These are phyloP conservation scores for Eimeria praecox DNA, from an alignment of 169 alveolate species.

Conservation along the genomic window DNA sequence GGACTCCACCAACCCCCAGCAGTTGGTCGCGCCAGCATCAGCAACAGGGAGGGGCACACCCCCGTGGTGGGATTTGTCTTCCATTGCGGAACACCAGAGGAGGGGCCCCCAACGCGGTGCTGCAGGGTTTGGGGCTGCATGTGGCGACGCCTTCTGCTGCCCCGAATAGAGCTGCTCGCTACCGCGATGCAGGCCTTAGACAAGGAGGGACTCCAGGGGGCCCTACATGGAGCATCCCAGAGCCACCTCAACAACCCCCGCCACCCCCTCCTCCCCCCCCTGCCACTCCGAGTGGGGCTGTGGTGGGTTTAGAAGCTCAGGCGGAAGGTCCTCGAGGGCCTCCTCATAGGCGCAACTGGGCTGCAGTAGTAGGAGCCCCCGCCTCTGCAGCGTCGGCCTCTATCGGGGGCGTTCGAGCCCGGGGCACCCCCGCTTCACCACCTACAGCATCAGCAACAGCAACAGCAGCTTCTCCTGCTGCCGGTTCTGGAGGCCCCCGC, in stretches of 20 bases:
- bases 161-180: constrained; percentile 30
- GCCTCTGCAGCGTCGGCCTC: constrained; percentile 29
- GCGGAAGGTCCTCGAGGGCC: constrained; percentile 63
- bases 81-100: constrained; percentile 1
- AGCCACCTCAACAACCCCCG: constrained; percentile 64
- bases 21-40: constrained; percentile 63
- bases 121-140: constrained; percentile 69
- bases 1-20: constrained; percentile 55
- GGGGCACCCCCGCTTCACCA: constrained; percentile 38
- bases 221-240: constrained; percentile 35
- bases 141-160: constrained; percentile 52
- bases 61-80: constrained; percentile 7
- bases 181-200: constrained; percentile 26
- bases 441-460: constrained; percentile 41
- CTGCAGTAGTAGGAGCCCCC: constrained; percentile 75
- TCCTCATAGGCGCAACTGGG: constrained; percentile 66
- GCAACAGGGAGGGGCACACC: constrained; percentile 32
- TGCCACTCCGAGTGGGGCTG: constrained; percentile 39
- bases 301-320: constrained; percentile 26
- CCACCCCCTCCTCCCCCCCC: constrained; percentile 74
- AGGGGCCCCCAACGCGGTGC: constrained; percentile 22
- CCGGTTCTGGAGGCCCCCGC: not conserved
- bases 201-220: constrained; percentile 59
- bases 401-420: constrained; percentile 42
- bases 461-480: constrained; percentile 20